A percentile compares a stretch with the other conserved stretches of the same genome.
These are phyloP conservation scores for Ophiostoma australiae DNA, from an alignment of 2,329 filamentous ascomycete species.

Conservation along the genomic window DNA sequence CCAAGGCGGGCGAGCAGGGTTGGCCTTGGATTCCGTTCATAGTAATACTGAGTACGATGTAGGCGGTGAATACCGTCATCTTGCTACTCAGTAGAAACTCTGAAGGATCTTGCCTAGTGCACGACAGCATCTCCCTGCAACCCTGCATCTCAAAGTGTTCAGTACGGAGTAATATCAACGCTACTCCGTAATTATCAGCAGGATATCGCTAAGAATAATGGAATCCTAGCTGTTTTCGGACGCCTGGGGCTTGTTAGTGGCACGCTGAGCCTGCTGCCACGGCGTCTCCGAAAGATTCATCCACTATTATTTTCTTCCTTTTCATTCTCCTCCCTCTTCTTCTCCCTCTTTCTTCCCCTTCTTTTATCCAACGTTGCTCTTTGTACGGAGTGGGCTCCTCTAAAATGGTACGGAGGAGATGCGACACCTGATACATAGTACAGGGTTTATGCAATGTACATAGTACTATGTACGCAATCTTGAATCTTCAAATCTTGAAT, in stretches of 20 bases:
- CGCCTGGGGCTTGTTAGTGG: background rate
- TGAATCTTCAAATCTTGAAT: background rate
- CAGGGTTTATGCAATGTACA: background rate
- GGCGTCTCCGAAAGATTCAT: constrained; percentile 10
- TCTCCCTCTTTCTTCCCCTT: background rate
- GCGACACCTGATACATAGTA: background rate
- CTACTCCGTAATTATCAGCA: background rate
- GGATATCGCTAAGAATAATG: background rate
- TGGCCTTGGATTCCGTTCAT: too few relatives aligned
- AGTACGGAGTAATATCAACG: background rate
- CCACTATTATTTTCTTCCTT: background rate
- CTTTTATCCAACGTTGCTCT: too few relatives aligned
- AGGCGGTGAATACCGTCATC: background rate
- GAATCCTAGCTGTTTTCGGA: constrained; percentile 1
- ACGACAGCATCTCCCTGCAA: background rate
- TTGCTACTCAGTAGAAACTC: background rate
- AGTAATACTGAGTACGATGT: background rate
- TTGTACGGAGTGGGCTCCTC: background rate
- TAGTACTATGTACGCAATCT: too few relatives aligned
- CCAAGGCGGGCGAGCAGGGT: too few relatives aligned
- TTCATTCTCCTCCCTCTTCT: background rate
- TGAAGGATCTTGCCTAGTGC: background rate
- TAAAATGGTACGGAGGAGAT: background rate
- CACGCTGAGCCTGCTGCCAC: constrained; percentile 4
- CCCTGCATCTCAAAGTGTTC: background rate